A percentile compares a stretch with the other conserved stretches of the same genome.
Conservation (phyloP, 1,139 yeast genomes). For the Candida tetrigidarum region DNA sequence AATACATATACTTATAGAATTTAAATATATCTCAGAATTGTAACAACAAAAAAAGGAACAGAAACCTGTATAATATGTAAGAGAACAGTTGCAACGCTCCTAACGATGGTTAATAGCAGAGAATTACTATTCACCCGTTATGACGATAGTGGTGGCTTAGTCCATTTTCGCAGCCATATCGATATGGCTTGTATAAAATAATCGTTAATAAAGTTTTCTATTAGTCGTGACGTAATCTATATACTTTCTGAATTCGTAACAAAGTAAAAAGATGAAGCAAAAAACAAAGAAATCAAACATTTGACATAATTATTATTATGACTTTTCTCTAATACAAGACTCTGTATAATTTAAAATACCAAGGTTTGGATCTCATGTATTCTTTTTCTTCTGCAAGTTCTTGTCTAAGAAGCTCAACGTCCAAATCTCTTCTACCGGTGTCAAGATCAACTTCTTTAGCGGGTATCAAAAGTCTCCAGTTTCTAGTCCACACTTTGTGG, state of each 20-base stretch:
- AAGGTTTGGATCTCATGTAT: conserved; percentile 31
- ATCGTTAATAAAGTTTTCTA: not conserved
- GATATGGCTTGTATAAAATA: no score
- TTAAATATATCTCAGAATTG: not conserved
- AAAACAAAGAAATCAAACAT: not conserved
- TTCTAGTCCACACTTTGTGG: conserved; percentile 40
- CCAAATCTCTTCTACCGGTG: conserved; percentile 42
- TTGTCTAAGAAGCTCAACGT: conserved; percentile 40
- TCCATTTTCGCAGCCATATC: no score
- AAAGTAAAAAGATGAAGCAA: no score
- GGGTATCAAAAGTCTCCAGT: conserved; percentile 29
- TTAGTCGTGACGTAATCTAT: not conserved
- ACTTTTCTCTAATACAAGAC: conserved; percentile 34
- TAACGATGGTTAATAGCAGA: no score
- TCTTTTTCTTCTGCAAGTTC: conserved; percentile 42
- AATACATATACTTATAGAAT: not conserved
- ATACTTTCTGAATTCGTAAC: not conserved
- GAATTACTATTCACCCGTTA: no score
- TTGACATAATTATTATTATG: not conserved
- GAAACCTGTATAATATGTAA: no score
- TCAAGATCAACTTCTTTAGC: conserved; percentile 41
- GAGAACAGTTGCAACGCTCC: no score
- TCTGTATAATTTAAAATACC: conserved; percentile 31
- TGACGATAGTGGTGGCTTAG: no score
- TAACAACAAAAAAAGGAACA: not conserved